These are phyloP conservation scores for Dendrobium chrysotoxum DNA, from an alignment of 106 monocot species.

Conservation along the genomic window DNA sequence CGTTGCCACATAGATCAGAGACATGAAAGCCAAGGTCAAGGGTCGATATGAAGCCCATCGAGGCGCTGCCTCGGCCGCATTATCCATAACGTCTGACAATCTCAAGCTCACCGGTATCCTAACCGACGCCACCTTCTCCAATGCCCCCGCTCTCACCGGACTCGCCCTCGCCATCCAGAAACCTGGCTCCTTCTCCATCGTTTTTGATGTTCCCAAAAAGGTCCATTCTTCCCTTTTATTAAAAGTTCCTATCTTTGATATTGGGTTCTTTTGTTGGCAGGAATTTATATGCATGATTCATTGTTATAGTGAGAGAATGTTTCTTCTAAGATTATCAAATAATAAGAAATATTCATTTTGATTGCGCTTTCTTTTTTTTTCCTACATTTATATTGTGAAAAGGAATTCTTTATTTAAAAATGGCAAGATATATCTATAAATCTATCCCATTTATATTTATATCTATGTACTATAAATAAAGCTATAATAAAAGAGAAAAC, in stretches of 20 bases:
- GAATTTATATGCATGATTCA: not conserved
- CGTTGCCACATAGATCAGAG: not conserved
- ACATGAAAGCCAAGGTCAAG: conserved; percentile 16
- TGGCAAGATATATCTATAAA: no score
- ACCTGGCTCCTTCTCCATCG: conserved; percentile 14
- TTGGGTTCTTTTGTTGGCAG: not conserved
- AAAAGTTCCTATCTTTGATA: not conserved
- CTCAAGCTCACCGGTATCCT: conserved; percentile 11
- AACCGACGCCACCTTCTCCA: conserved; percentile 11
- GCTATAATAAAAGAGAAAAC: no score
- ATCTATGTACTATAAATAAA: no score
- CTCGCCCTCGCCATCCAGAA: conserved; percentile 13
- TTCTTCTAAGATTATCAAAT: not conserved
- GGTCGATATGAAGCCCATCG: conserved; percentile 8
- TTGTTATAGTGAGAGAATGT: not conserved
- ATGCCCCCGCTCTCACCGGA: conserved; percentile 9
- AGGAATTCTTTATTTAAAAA: no score
- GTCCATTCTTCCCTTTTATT: not conserved
- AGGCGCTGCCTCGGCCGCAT: conserved; percentile 2
- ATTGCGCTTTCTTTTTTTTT: no score
- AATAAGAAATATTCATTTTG: not conserved
- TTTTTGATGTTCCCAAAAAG: conserved; percentile 5
- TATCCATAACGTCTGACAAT: conserved; percentile 8
- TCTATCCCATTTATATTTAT: no score
- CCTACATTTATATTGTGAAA: no score